These are phyloP conservation scores for Xylaria sp. DNA, from an alignment of 2,329 filamentous ascomycete genomes.

Conservation along the genomic window DNA sequence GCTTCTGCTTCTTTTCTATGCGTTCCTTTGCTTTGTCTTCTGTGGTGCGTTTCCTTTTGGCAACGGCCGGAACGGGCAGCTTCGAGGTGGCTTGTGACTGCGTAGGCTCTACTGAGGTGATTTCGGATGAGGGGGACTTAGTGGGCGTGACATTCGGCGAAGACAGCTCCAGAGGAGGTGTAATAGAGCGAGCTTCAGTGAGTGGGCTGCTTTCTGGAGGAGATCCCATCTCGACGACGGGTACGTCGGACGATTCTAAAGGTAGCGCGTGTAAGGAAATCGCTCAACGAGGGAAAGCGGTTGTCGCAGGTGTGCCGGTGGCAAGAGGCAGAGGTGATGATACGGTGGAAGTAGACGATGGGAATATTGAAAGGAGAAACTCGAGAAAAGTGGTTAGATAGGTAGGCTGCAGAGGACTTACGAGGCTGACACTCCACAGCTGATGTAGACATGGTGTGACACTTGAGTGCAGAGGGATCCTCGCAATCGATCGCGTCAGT, in stretches of 20 bases:
- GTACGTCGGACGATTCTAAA: constrained; percentile 36
- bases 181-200: constrained; percentile 56
- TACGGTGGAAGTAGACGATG: neutral
- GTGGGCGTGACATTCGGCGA: constrained; percentile 50
- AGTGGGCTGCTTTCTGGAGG: constrained; percentile 48
- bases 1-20: constrained; percentile 60
- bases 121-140: constrained; percentile 41
- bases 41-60: constrained; percentile 54
- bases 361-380: neutral
- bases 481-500: constrained; percentile 44
- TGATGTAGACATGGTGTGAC: constrained; percentile 35
- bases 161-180: constrained; percentile 52
- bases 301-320: constrained; percentile 25
- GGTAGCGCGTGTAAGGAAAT: constrained; percentile 24
- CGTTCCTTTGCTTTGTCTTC: constrained; percentile 55
- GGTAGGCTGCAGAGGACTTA: constrained; percentile 31
- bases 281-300: neutral
- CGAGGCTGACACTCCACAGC: constrained; percentile 35
- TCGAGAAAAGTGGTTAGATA: neutral
- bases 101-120: constrained; percentile 38
- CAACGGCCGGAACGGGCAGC: constrained; percentile 14
- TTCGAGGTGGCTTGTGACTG: constrained; percentile 9
- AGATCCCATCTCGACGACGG: constrained; percentile 43
- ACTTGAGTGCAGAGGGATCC: constrained; percentile 37
- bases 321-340: neutral